Evolutionary conservation across 176 grass and related monocot genomes (phyloP), one percentile per base, ranked within the genome.

Genomic region (Eleusine indica): DNA sequence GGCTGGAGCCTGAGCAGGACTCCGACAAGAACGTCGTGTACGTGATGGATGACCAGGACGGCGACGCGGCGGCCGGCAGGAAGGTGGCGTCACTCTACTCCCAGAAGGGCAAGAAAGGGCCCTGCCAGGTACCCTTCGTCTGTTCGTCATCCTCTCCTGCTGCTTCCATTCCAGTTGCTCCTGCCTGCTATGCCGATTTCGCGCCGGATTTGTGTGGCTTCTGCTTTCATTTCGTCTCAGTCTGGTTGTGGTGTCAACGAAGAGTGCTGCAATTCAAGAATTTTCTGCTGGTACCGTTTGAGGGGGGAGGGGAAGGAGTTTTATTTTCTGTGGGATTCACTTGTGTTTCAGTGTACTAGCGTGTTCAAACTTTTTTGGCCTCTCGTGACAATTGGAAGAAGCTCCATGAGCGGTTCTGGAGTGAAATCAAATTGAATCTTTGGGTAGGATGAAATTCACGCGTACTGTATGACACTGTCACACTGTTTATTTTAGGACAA

Each of bases 21-120:
- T 44, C 68, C 4, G 93, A 99, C 37, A 93, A 92, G 86, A 91
- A 66, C 84, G 87, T 94, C 60, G 91, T 99, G 42, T 96, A 94
- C 68, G 71, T 96, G 14, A 71, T 87, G 74, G 91, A 90, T 44
- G 86, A 87, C 21, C 74, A 87, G 22, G 69, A 57, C n/a, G 73
- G 68, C 0, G 81, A 32, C 12, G 21, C 41, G 15, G 58, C 35
- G 72, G 72, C 49, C 7, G 19, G 74, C 32, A 87, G 93, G 77
- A 94, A 68, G 77, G 60, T 96, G 16, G 93, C 93, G 19, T 99
- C 93, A 66, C 89, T 96, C 77, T 99, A 70, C 79, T 99, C 97
- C 56, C 97, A 78, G 52, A 92, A 76, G 76, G 97, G 97, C 83
- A 94, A 92, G 89, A 99, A 99, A 30, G 97, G 97, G 13, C 87